Base-by-base conservation (phyloP, 1,139 yeast genomes). In the Geotrichum klebahnii region DNA sequence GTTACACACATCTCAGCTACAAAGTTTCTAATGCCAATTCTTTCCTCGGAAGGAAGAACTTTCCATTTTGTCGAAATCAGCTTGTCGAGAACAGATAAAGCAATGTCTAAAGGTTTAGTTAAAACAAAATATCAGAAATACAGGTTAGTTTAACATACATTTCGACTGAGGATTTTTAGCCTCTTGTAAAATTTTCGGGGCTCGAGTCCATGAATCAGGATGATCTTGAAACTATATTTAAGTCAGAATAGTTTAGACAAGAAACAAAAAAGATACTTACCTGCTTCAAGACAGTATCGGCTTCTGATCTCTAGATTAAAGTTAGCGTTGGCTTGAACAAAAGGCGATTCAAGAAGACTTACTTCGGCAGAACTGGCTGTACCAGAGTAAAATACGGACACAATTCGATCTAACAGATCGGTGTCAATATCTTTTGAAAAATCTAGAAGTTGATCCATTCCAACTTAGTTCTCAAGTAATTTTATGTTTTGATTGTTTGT, bases 171-270 rank as follows among this genome's bases (percentile, higher is more conserved):
- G 76, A 65, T 89, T 86, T 51, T 73, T 72, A 5, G 95, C 82
- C 58, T 74, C 77, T 59, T 92, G 92, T 60, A 92, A 75, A 55
- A 92, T 90, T 66, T 84, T 82, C 63, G 92, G 97, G 28, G 96
- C 94, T 53, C 85, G 80, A 59, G 86, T 88, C 99, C 99, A 92
- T 29, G 97, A 84, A 60, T 92, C 96, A 1, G 94, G 94, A 67
- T 90, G 84, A 57, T 89, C 95, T 69, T 92, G 97, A 67, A 92
- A 90, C 69, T 65, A 44, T 16, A 46, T 42, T 49, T 51, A 19
- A 14, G n/a, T 40, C 22, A 31, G 28, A 4, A 20, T 12, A 5
- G 19, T 6, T 29, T 17, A 22, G 24, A 29, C 24, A 24, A 12
- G 23, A 20, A 17, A 26, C 23, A n/a, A 34, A 6, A 5, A 20